These are phyloP conservation scores for Pelargonium citronellum DNA, from an alignment of 441 rosid species.

Conservation along the genomic window DNA sequence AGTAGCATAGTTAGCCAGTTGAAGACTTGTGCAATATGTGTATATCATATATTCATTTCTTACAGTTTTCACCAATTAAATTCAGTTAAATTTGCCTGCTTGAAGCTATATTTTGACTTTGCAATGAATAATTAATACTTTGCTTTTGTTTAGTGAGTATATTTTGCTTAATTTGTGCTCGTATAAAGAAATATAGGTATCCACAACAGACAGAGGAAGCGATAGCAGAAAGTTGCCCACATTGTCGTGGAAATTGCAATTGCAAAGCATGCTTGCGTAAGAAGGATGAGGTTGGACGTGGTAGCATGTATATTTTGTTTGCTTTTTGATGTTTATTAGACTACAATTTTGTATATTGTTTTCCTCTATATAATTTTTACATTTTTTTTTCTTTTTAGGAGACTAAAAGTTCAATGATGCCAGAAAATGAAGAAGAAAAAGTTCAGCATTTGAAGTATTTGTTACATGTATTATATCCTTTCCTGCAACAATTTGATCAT, in stretches of 20 bases:
- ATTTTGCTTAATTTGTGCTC: background rate
- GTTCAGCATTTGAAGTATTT: conserved; percentile 15
- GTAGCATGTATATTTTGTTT: background rate
- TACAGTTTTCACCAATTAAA: no score
- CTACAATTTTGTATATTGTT: background rate
- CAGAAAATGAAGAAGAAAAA: background rate
- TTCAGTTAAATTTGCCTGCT: no score
- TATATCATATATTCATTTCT: no score
- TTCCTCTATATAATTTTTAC: background rate
- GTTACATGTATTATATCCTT: conserved; percentile 20
- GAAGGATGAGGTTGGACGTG: conserved; percentile 4
- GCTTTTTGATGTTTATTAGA: background rate
- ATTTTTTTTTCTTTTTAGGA: background rate
- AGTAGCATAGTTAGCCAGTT: no score
- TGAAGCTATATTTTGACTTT: background rate
- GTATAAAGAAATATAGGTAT: background rate
- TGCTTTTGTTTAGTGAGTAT: background rate
- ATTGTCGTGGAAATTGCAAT: conserved; percentile 27
- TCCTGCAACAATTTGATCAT: conserved; percentile 14
- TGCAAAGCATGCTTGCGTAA: conserved; percentile 25
- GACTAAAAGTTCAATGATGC: background rate
- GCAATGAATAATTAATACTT: background rate
- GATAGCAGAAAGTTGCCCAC: conserved; percentile 25
- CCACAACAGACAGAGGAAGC: conserved; percentile 21
- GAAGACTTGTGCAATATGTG: no score